Conservation (phyloP, 2,329 filamentous ascomycete species). For the Pyricularia grisea region DNA sequence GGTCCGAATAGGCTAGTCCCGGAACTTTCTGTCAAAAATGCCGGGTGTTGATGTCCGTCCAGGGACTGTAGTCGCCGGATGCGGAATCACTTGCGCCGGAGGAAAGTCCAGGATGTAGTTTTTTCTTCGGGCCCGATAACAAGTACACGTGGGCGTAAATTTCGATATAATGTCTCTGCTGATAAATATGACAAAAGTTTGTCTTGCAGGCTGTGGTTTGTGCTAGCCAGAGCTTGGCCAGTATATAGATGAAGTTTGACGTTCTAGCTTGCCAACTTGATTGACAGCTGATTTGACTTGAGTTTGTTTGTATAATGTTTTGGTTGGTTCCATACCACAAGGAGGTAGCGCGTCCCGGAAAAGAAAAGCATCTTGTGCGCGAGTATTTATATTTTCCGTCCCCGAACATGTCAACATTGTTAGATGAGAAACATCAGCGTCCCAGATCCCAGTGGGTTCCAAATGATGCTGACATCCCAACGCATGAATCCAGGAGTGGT, state of each 20-base stretch:
- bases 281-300: background rate
- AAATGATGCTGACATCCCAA: background rate
- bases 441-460: background rate
- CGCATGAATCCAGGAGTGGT: background rate
- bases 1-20: background rate
- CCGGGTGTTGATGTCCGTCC: background rate
- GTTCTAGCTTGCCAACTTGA: background rate
- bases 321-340: background rate
- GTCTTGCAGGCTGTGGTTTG: background rate
- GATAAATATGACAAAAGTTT: background rate
- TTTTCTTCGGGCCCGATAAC: background rate
- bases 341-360: background rate
- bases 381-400: background rate
- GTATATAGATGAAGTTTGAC: background rate
- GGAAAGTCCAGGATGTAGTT: background rate
- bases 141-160: background rate
- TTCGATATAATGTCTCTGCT: background rate
- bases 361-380: background rate
- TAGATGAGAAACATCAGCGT: background rate
- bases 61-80: background rate
- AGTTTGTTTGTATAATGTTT: background rate
- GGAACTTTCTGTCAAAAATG: background rate
- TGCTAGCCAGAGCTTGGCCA: background rate
- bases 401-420: background rate
- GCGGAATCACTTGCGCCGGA: background rate